A percentile compares a stretch with the other conserved stretches of the same genome.
Evolutionary conservation across 2,329 filamentous ascomycete genomes (phyloP).

Genomic region (Diaporthe citrichinensis): DNA sequence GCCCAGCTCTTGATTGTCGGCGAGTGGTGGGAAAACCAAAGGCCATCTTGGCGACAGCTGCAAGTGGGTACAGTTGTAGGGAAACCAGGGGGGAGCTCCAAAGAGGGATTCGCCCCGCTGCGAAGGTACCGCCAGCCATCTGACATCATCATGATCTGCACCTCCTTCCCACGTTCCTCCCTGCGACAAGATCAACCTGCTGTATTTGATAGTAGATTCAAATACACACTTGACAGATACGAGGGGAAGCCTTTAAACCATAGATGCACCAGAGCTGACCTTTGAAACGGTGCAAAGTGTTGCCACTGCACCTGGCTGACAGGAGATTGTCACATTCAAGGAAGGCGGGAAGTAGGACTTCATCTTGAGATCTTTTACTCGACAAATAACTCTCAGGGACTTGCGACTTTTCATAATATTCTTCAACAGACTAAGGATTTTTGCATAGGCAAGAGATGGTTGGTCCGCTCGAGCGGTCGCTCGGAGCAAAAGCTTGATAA

Average conservation of each 20-base stretch:
- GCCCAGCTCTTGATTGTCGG: not conserved
- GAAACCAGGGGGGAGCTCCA: not conserved
- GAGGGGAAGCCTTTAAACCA: not conserved
- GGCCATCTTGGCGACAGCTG: conserved; percentile 16
- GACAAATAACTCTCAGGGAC: not conserved
- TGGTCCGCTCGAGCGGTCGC: not conserved
- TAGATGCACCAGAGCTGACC: no score
- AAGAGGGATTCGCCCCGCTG: not conserved
- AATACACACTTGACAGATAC: rapidly evolving
- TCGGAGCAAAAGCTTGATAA: not conserved
- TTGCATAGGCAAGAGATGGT: not conserved
- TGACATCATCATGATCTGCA: conserved; percentile 36
- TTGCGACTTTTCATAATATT: no score
- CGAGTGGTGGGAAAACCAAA: conserved; percentile 31
- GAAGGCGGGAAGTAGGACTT: no score
- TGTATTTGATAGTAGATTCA: not conserved
- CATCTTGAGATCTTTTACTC: no score
- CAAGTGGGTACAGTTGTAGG: not conserved
- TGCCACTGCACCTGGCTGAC: no score
- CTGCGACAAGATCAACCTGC: not conserved
- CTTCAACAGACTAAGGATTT: not conserved
- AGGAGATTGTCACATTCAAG: no score
- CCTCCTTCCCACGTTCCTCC: not conserved
- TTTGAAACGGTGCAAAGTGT: no score
- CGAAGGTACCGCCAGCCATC: not conserved